Evolutionary conservation across 2,329 filamentous ascomycete species (phyloP), one percentile per base, ranked within the genome.

Genomic region (Atkinsonella hypoxylon): DNA sequence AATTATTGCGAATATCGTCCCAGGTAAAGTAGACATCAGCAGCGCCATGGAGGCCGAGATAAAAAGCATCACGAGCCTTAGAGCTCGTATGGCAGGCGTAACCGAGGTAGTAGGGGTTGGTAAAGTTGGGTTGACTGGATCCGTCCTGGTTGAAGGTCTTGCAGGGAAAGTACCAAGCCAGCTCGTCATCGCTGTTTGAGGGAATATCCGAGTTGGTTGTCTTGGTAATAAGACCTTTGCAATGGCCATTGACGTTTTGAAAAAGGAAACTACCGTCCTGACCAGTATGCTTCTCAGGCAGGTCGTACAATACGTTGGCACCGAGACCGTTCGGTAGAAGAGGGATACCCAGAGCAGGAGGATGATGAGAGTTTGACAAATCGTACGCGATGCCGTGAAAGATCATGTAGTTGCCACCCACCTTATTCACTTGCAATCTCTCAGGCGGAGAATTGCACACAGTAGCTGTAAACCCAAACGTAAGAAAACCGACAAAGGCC

Each of bases 81-180:
- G 71, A 68, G 1, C 83, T 84, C 1, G 93, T 97, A 64, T 98
- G 93, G 65, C 93, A 98, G 40, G 79, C 77, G 67, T 93, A 96
- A 32, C 94, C 93, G 32, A 82, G 70, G 64, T 96, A 96, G 65
- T 85, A 85, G 0, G 81, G 77, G 39, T 76, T 74, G 0, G 88
- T 90, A 41, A 72, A 66, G 64, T 98, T 96, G 1, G 86, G 83
- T 54, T 79, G 68, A 22, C 77, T 80, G 1, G 89, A 95, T 22
- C 93, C 93, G 63, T 98, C 93, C 68, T 97, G 93, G 58, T 94
- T 94, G 75, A 90, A 94, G 1, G 86, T 76, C 4, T 77, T 83
- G 74, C 93, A 98, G 2, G 93, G 93, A 64, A 97, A 97, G 65
- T 98, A 98, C 91, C 93, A 98, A 1, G 85, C 93, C 54, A 98